Conservation (phyloP, 2,329 filamentous ascomycete genomes). For the Westerdykella ornata region DNA sequence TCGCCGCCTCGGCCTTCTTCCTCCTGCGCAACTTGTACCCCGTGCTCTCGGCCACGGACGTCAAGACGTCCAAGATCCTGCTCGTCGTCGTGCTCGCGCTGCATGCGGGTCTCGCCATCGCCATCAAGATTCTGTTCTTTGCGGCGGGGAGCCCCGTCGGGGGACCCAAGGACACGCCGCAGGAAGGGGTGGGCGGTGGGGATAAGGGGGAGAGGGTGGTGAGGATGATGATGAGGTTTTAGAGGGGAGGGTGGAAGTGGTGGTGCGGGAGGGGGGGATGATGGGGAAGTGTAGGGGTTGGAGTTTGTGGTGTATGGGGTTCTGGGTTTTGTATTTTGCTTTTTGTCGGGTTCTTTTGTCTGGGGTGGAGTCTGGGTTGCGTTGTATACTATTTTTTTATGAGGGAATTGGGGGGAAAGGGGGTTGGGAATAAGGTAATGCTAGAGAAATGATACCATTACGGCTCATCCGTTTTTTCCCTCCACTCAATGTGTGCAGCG, state of each 20-base stretch:
- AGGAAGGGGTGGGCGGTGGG: constrained; percentile 16
- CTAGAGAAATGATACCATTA: too few relatives aligned
- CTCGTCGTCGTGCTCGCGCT: constrained; percentile 76
- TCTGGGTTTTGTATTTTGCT: background rate
- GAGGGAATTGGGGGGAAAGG: background rate
- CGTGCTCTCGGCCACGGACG: constrained; percentile 85
- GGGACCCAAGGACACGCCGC: constrained; percentile 17
- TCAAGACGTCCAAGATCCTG: constrained; percentile 81
- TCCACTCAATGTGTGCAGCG: too few relatives aligned
- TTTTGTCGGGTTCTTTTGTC: too few relatives aligned
- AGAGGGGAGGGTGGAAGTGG: constrained; percentile 1
- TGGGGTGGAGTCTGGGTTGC: background rate
- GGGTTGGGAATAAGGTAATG: background rate
- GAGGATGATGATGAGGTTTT: constrained; percentile 10
- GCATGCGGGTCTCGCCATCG: constrained; percentile 82
- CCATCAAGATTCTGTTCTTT: constrained; percentile 97
- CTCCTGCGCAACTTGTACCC: constrained; percentile 50
- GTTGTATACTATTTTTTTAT: too few relatives aligned
- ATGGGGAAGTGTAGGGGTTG: too few relatives aligned
- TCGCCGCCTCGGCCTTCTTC: constrained; percentile 35
- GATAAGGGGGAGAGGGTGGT: constrained; percentile 17
- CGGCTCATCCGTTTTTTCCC: too few relatives aligned
- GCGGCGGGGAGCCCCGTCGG: constrained; percentile 48
- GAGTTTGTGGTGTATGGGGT: too few relatives aligned
- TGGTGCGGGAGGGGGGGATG: background rate